A percentile compares a stretch with the other conserved stretches of the same genome.
phyloP scores from a whole-genome alignment of 257 asterid genomes.

The Solanum ahanhuiri region DNA sequence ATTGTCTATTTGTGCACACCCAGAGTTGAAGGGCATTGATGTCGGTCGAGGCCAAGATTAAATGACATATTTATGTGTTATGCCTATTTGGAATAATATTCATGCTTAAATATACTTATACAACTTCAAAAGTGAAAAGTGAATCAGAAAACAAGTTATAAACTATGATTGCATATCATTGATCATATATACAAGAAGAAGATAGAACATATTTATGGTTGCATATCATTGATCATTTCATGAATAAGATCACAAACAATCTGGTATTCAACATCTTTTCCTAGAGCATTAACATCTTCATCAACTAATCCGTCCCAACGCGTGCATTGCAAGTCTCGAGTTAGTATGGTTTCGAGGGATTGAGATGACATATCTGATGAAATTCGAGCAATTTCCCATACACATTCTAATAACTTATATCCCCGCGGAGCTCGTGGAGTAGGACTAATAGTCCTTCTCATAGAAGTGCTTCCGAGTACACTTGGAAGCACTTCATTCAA shows the following conservation, averaged over 20 bases:
- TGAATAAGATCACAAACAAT: slow-evolving; percentile 53
- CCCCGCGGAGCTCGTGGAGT: slow-evolving; percentile 47
- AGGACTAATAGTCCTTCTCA: slow-evolving; percentile 33
- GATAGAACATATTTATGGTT: not conserved
- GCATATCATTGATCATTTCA: slow-evolving; percentile 45
- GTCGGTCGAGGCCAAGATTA: fast-evolving
- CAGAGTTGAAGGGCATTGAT: not conserved
- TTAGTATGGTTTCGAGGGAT: slow-evolving; percentile 48
- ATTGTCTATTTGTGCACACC: fast-evolving
- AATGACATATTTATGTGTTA: not conserved
- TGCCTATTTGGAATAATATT: not conserved
- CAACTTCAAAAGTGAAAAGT: not conserved
- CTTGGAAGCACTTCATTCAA: slow-evolving; percentile 72
- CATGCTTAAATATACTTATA: not conserved
- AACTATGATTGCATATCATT: not conserved
- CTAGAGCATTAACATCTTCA: slow-evolving; percentile 47
- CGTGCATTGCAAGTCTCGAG: slow-evolving; percentile 43
- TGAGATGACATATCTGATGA: slow-evolving; percentile 27
- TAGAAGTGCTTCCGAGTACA: slow-evolving; percentile 35
- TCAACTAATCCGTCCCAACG: slow-evolving; percentile 49
- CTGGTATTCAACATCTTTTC: slow-evolving; percentile 54
- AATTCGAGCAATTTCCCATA: slow-evolving; percentile 40
- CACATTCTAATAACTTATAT: slow-evolving; percentile 42
- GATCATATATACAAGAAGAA: not conserved
- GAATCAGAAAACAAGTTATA: not conserved